Evolutionary conservation across 768 basidiomycete species (phyloP), one percentile per base, ranked within the genome.

Genomic region (Melanogaster broomeanus): DNA sequence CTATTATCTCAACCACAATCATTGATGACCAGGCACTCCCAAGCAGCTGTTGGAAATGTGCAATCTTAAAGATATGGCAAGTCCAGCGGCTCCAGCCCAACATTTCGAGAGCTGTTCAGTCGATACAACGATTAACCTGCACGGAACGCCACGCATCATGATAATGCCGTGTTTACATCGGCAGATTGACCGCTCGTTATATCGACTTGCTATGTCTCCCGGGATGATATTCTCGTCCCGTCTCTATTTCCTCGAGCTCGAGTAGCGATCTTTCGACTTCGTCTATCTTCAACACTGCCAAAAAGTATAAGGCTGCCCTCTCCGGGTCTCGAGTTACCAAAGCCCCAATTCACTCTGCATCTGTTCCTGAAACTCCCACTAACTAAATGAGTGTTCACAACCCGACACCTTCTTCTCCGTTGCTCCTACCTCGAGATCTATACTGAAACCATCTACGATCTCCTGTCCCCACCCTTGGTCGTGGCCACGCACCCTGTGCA

Each of bases 351-450:
- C n/a, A n/a, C n/a, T n/a, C n/a, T 3, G 62, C 78, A 0, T 67
- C 81, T 6, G 77, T 82, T 19, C 79, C 81, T 10, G 77, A 77
- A 6, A 79, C 83, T 6, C 85, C 84, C 0, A 77, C 78, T 33
- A 80, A 60, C 65, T 45, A 15, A 56, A 25, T 6, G 68, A 72
- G 55, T 67, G 63, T 28, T 70, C 69, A 40, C 70, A 80, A 22
- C 81, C 83, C 22, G 53, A 84, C 82, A 18, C 83, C 82, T 11
- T 75, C 82, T 98, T n/a, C 79, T 99, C 8, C 85, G 95, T n/a
- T 96, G 94, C 65, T 92, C 91, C 7, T 98, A 98, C 66, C 84
- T 99, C 45, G 97, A 98, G 64, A 94, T 99, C 42, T 99, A 98
- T 76, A 99, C 98, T 70, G 93, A 96, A 65, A 78, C 81, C 1